Percentiles rank a stretch among this genome's conserved stretches.
These are phyloP conservation scores for Calvatia gigantea DNA, from an alignment of 768 basidiomycete species.

Conservation along the genomic window DNA sequence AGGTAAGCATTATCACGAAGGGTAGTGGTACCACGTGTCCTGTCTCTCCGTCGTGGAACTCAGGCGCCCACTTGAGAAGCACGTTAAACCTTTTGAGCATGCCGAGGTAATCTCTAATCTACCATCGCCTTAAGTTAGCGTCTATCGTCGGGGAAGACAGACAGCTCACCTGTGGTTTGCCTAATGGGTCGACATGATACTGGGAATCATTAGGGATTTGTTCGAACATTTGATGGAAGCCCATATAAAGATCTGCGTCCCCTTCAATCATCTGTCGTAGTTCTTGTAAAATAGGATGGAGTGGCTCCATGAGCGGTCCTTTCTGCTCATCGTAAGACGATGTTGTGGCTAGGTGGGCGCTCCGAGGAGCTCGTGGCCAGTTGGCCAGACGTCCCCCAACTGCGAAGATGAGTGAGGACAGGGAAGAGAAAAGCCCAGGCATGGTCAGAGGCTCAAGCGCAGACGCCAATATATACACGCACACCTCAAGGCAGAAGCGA, in stretches of 20 bases:
- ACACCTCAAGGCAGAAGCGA: background rate
- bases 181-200: background rate
- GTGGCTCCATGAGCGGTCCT: background rate
- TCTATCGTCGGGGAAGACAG: background rate
- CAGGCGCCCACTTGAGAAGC: slow-evolving; percentile 1
- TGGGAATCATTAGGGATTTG: slow-evolving; percentile 9
- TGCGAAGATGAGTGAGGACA: background rate
- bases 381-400: background rate
- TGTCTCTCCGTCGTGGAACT: background rate
- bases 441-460: background rate
- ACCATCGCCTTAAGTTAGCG: background rate
- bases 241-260: slow-evolving; percentile 23
- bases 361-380: background rate
- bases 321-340: background rate
- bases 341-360: background rate
- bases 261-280: slow-evolving; percentile 26
- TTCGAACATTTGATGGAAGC: slow-evolving; percentile 32
- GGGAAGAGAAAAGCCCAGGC: background rate
- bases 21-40: background rate
- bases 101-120: slow-evolving; percentile 1
- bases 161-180: background rate
- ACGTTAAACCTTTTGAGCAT: background rate
- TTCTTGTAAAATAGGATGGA: slow-evolving; percentile 20
- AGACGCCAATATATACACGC: background rate
- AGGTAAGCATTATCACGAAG: slow-evolving; percentile 13